Evolutionary conservation across 331 rosid species (phyloP), one percentile per base, ranked within the genome.

Genomic region (Cydonia oblonga): DNA sequence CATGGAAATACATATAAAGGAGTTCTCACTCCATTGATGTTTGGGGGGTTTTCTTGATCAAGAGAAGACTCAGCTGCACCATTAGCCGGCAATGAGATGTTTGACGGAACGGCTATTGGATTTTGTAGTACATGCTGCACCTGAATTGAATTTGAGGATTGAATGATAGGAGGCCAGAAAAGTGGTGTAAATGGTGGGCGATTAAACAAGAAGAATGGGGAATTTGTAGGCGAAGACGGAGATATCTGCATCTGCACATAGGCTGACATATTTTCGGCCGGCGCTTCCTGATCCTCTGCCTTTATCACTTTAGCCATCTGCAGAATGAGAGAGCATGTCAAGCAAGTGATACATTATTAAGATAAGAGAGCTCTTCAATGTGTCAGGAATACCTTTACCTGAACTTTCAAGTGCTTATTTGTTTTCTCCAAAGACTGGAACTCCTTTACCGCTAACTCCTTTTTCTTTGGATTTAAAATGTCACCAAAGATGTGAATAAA

Each of bases 371-470:
- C 61, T 80, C 76, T 38, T 25, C 46, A 12, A 42, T 15, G n/a
- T 56, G 22, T 51, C 64, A 68, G 74, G 71, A 71, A 60, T 51
- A 74, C 64, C 89, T 56, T 86, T 85, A 91, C 99, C 78, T 88
- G 85, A 51, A 81, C 87, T 82, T 90, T 95, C 61, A 95, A 73
- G 65, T 78, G 77, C 87, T 79, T 89, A 79, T 95, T 95, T 66
- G 85, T 88, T 76, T 81, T 82, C 86, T 95, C 92, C 88, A 91
- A 83, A 62, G 88, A 83, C 75, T 83, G 85, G 76, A 83, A 90
- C 82, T 90, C 92, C 71, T 87, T 82, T 84, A 88, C 72, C 79
- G 92, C 96, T 86, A 76, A 33, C 66, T 91, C 93, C 87, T 85
- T 90, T 82, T 88, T 89, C 99, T 95, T 81, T 68, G 73, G 59